These are phyloP conservation scores for Rhizopus stolonifer DNA, from an alignment of 371 early-diverging fungal genomes.

Conservation along the genomic window DNA sequence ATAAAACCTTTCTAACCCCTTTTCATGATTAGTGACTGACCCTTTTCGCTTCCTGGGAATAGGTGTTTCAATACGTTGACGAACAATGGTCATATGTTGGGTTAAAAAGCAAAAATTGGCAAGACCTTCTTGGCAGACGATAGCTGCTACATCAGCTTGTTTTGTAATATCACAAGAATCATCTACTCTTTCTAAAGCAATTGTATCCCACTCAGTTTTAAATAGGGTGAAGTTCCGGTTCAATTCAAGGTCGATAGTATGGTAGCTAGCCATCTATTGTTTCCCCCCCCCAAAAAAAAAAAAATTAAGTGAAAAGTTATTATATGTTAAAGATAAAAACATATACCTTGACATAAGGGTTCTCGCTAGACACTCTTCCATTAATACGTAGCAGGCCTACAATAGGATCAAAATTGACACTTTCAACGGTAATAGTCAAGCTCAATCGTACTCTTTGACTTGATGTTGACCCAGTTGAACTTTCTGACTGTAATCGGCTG, in stretches of 20 bases:
- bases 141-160: conserved; percentile 92
- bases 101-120: conserved; percentile 94
- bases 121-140: conserved; percentile 94
- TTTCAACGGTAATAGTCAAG: conserved; percentile 85
- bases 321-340: neutral
- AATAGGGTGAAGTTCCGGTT: conserved; percentile 84
- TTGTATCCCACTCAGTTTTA: conserved; percentile 93
- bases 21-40: conserved; percentile 84
- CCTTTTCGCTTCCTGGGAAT: conserved; percentile 94
- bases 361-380: conserved; percentile 86
- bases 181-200: conserved; percentile 84
- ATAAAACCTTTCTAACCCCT: conserved; percentile 84
- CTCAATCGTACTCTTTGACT: conserved; percentile 80
- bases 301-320: neutral
- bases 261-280: conserved; percentile 85
- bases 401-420: conserved; percentile 86
- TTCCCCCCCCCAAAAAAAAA: too few relatives aligned
- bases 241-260: conserved; percentile 92
- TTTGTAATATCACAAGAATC: conserved; percentile 89
- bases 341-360: conserved; percentile 84
- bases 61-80: conserved; percentile 87
- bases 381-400: conserved; percentile 84
- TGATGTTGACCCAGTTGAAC: conserved; percentile 86
- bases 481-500: conserved; percentile 83
- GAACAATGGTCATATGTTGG: conserved; percentile 91